phyloP scores from a whole-genome alignment of 768 basidiomycete genomes.

The Boletus rufocinnamomeus region DNA sequence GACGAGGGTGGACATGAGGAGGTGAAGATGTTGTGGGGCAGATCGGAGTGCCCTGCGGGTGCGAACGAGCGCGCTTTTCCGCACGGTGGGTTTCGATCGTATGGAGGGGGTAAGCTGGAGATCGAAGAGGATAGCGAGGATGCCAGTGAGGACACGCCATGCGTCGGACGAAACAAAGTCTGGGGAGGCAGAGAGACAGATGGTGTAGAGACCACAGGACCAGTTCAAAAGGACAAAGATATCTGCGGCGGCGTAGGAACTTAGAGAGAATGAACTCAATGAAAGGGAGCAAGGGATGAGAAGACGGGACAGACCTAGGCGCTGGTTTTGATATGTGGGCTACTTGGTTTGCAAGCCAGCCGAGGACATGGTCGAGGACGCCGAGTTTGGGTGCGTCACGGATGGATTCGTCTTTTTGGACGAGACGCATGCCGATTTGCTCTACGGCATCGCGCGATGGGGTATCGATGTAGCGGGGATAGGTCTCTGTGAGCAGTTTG shows the following conservation, averaged over 20 bases:
- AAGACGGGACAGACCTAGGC: constrained; percentile 51
- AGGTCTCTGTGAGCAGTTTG: constrained; percentile 69
- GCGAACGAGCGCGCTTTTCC: constrained; percentile 60
- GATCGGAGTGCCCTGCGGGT: constrained; percentile 69
- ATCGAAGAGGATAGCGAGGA: constrained; percentile 63
- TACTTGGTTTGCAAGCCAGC: constrained; percentile 74
- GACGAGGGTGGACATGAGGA: constrained; percentile 56
- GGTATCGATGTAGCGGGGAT: constrained; percentile 76
- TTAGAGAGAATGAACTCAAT: constrained; percentile 29
- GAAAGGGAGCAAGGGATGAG: background rate
- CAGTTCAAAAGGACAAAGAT: constrained; percentile 72
- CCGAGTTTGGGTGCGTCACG: constrained; percentile 49
- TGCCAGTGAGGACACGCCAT: constrained; percentile 55
- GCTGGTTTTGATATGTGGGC: constrained; percentile 54
- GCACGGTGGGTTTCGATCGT: constrained; percentile 57
- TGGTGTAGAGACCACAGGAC: constrained; percentile 63
- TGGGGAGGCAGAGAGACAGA: constrained; percentile 47
- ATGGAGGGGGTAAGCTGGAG: constrained; percentile 52
- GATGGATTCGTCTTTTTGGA: constrained; percentile 60
- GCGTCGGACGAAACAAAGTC: constrained; percentile 47
- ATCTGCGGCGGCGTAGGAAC: constrained; percentile 60
- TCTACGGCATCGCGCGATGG: constrained; percentile 74
- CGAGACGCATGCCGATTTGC: constrained; percentile 60
- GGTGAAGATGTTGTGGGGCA: constrained; percentile 51
- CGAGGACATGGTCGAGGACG: constrained; percentile 69